phyloP scores from a whole-genome alignment of 345 rosid genomes.

The Brassica nigra region DNA sequence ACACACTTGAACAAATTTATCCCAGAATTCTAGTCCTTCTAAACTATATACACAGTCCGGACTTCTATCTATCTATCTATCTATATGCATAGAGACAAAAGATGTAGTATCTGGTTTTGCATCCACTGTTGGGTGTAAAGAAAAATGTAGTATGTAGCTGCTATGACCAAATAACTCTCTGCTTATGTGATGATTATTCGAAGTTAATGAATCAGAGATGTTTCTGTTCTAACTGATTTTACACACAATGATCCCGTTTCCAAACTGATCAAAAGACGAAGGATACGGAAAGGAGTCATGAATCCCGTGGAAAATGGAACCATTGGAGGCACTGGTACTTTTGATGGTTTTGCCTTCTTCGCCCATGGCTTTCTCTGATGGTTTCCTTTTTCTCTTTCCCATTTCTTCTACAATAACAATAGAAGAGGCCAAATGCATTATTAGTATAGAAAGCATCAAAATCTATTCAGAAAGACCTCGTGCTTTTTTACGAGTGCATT shows the following conservation, averaged over 20 bases:
- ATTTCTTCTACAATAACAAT: no score
- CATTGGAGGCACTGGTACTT: slow-evolving; percentile 12
- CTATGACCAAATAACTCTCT: neutral
- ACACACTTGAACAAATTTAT: slow-evolving; percentile 21
- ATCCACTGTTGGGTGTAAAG: slow-evolving; percentile 13
- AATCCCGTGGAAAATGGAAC: no score
- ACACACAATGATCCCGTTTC: neutral
- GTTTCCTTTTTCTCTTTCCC: slow-evolving; percentile 67
- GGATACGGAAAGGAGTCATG: no score
- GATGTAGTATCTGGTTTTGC: slow-evolving; percentile 11
- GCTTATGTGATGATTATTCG: slow-evolving; percentile 1
- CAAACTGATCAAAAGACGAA: neutral
- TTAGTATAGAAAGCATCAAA: no score
- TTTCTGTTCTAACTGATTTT: neutral
- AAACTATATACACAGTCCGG: slow-evolving; percentile 10
- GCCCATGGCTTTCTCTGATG: slow-evolving; percentile 98
- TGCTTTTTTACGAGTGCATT: no score
- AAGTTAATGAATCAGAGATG: slow-evolving; percentile 5
- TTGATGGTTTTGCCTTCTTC: slow-evolving; percentile 79
- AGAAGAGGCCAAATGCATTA: no score
- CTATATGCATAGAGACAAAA: slow-evolving; percentile 23
- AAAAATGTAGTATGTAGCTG: slow-evolving; percentile 30
- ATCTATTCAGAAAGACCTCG: no score
- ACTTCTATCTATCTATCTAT: neutral
- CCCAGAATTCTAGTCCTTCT: neutral